phyloP scores from a whole-genome alignment of 139 green algal species.

The Chlorella sp. region DNA sequence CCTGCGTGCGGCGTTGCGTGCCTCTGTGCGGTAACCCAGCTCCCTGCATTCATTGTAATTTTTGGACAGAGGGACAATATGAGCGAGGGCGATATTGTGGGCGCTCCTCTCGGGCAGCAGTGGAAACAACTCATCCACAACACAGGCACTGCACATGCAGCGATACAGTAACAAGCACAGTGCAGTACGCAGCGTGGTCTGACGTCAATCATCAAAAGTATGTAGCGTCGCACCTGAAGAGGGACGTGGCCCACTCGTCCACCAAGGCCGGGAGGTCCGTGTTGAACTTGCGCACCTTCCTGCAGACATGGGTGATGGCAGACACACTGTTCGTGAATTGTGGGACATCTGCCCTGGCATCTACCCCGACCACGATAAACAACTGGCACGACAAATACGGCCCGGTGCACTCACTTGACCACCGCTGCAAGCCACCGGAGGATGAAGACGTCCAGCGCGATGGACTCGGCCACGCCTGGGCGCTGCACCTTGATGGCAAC shows the following conservation, averaged over 20 bases:
- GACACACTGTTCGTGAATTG: not conserved
- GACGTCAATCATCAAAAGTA: not conserved
- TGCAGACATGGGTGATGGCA: not conserved
- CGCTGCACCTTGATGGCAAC: slow-evolving; percentile 66
- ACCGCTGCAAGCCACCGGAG: slow-evolving; percentile 39
- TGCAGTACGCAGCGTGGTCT: no score
- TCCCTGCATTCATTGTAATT: no score
- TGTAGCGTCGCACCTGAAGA: slow-evolving; percentile 47
- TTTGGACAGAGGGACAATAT: no score
- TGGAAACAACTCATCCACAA: no score
- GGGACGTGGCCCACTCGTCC: slow-evolving; percentile 79
- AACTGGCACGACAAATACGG: no score
- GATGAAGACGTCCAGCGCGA: slow-evolving; percentile 80
- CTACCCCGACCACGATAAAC: no score
- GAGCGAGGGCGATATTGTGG: no score
- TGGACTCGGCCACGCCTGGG: slow-evolving; percentile 65
- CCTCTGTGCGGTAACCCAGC: slow-evolving; percentile 81
- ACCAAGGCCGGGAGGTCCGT: slow-evolving; percentile 79
- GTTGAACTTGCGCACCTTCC: slow-evolving; percentile 53
- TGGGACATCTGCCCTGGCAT: no score
- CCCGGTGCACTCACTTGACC: slow-evolving; percentile 2
- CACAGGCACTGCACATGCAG: no score
- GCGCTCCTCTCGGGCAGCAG: no score
- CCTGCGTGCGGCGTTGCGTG: slow-evolving; percentile 54
- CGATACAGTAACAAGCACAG: no score